A percentile compares a stretch with the other conserved stretches of the same genome.
These are phyloP conservation scores for Saccharomycopsis oosterbeekiorum DNA, from an alignment of 805 yeast genomes.

Conservation along the genomic window DNA sequence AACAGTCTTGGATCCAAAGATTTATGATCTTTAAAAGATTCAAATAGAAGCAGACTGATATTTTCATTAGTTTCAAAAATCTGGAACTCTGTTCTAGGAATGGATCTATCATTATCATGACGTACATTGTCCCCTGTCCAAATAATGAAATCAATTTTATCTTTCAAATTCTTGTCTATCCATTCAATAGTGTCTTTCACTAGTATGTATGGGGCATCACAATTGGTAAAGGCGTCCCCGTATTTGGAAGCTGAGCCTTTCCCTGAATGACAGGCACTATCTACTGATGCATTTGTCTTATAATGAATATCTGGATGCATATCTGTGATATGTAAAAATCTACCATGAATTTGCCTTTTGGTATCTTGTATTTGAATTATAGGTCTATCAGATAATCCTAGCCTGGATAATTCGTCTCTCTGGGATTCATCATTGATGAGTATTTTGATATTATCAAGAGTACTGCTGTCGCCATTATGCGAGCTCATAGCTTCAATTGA, in stretches of 20 bases:
- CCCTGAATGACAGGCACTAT: conserved; percentile 46
- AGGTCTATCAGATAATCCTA: not conserved
- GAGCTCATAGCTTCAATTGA: too few species aligned
- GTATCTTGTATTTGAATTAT: not conserved
- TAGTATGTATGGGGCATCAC: conserved; percentile 62
- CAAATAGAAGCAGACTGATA: conserved; percentile 43
- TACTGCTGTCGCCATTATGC: not conserved
- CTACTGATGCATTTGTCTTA: conserved; percentile 39
- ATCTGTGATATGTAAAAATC: conserved; percentile 81
- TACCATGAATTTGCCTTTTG: conserved; percentile 42
- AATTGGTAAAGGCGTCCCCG: conserved; percentile 69
- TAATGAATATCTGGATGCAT: conserved; percentile 75
- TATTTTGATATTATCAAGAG: not conserved
- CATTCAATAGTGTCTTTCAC: conserved; percentile 57
- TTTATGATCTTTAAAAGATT: conserved; percentile 38
- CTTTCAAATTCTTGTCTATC: conserved; percentile 54
- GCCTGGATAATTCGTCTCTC: not conserved
- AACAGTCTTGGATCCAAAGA: conserved; percentile 34
- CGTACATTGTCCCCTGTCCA: conserved; percentile 91
- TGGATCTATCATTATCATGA: conserved; percentile 68
- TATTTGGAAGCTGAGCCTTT: conserved; percentile 49
- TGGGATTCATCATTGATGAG: not conserved
- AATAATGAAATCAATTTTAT: conserved; percentile 72
- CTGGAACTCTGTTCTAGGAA: conserved; percentile 64
- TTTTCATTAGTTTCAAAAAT: conserved; percentile 60